A percentile compares a stretch with the other conserved stretches of the same genome.
phyloP scores from a whole-genome alignment of 306 rosid species.

The Vigna reflexopilosa region DNA sequence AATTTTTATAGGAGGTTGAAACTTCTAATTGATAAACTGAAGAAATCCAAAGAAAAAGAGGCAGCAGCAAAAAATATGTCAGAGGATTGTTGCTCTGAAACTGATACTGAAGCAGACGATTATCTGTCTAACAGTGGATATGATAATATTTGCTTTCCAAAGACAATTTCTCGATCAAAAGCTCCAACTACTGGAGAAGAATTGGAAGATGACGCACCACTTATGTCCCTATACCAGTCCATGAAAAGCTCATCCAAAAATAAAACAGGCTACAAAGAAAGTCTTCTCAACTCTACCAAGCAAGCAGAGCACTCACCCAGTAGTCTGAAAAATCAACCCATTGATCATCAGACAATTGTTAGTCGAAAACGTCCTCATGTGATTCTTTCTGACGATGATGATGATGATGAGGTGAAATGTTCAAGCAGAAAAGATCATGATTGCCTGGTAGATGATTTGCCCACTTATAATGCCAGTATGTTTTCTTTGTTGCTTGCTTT shows the following conservation, averaged over 20 bases:
- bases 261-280: slow-evolving; percentile 47
- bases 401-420: slow-evolving; percentile 45
- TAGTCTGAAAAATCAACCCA: slow-evolving; percentile 51
- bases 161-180: slow-evolving; percentile 49
- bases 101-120: slow-evolving; percentile 72
- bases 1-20: slow-evolving; percentile 74
- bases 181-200: slow-evolving; percentile 52
- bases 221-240: slow-evolving; percentile 57
- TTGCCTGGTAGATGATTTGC: slow-evolving; percentile 51
- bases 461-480: slow-evolving; percentile 65
- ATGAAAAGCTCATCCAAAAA: slow-evolving; percentile 55
- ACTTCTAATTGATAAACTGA: slow-evolving; percentile 66
- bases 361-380: slow-evolving; percentile 71
- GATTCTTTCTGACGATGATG: slow-evolving; percentile 80
- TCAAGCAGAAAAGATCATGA: slow-evolving; percentile 52
- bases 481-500: slow-evolving; percentile 49
- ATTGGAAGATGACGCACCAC: slow-evolving; percentile 60
- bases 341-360: slow-evolving; percentile 49
- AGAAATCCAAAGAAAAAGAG: slow-evolving; percentile 51
- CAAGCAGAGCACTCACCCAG: slow-evolving; percentile 53
- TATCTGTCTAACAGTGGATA: slow-evolving; percentile 51
- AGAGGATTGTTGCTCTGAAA: slow-evolving; percentile 80
- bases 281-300: slow-evolving; percentile 42
- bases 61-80: slow-evolving; percentile 47
- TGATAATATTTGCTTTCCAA: slow-evolving; percentile 55